Percentiles rank a stretch among this genome's conserved stretches.
phyloP scores from a whole-genome alignment of 2,329 filamentous ascomycete species.

The Pseudogymnoascus sp. region DNA sequence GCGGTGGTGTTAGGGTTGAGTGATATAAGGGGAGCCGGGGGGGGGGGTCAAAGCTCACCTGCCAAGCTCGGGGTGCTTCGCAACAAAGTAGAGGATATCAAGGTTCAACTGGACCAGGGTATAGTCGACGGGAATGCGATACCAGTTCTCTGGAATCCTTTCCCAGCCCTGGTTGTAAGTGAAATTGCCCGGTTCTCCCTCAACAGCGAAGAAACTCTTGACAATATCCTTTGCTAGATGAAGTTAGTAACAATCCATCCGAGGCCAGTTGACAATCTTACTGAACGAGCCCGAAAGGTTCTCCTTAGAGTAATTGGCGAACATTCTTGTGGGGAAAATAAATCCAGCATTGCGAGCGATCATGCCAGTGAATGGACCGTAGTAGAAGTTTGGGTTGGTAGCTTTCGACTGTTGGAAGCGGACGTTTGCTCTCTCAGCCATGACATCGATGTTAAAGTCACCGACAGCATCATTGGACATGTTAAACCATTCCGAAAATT shows the following conservation, averaged over 20 bases:
- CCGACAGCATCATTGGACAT: conserved; percentile 27
- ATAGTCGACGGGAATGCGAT: conserved; percentile 26
- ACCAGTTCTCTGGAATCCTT: conserved; percentile 32
- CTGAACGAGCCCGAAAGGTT: conserved; percentile 20
- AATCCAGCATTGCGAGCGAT: conserved; percentile 23
- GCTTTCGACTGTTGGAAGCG: conserved; percentile 38
- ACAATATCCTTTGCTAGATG: conserved; percentile 13
- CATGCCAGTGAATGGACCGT: conserved; percentile 42
- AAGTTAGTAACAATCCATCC: not conserved
- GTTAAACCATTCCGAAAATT: conserved; percentile 37
- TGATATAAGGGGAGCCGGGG: not conserved
- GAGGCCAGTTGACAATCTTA: not conserved
- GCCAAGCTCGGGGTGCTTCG: conserved; percentile 34
- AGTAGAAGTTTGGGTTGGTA: conserved; percentile 45
- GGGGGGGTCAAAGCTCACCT: not conserved
- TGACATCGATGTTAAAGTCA: conserved; percentile 16
- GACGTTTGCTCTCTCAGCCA: conserved; percentile 21
- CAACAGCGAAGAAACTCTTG: conserved; percentile 25
- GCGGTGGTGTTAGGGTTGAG: not conserved
- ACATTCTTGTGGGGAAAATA: conserved; percentile 25
- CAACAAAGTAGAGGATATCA: conserved; percentile 32
- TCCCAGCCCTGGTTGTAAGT: conserved; percentile 22
- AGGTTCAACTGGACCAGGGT: conserved; percentile 33
- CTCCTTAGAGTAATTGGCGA: conserved; percentile 25
- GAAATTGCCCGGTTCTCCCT: conserved; percentile 34